These are phyloP conservation scores for Xenoacremonium recifei DNA, from an alignment of 2,329 filamentous ascomycete genomes.

Conservation along the genomic window DNA sequence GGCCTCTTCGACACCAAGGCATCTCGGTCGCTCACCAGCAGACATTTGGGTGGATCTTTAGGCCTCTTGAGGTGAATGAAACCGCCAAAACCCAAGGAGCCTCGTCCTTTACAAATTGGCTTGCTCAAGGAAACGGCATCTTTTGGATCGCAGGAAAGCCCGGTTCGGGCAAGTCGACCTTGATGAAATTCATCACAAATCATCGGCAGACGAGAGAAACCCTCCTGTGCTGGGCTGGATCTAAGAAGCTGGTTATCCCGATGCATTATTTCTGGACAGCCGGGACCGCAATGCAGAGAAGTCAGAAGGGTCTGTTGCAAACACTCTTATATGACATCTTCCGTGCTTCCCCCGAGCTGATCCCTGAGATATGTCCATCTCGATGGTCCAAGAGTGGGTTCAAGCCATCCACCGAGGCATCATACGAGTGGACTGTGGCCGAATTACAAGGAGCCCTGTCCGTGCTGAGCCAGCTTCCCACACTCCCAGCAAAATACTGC, in stretches of 20 bases:
- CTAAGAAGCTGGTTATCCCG: background rate
- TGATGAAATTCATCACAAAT: slow-evolving; percentile 1
- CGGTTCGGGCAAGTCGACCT: background rate
- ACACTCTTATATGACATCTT: slow-evolving; percentile 13
- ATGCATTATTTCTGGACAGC: slow-evolving; percentile 1
- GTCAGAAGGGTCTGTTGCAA: slow-evolving; percentile 7
- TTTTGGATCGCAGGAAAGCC: slow-evolving; percentile 2
- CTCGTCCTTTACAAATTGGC: too few relatives aligned
- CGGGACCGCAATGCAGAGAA: background rate
- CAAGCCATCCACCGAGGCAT: too few relatives aligned
- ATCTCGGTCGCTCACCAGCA: too few relatives aligned
- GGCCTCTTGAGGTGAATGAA: too few relatives aligned
- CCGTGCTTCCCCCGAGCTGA: slow-evolving; percentile 1
- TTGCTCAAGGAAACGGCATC: background rate
- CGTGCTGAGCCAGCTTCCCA: background rate
- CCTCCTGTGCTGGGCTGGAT: background rate
- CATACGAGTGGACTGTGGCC: slow-evolving; percentile 4
- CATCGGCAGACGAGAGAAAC: background rate
- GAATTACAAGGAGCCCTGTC: slow-evolving; percentile 3
- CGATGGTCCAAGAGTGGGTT: background rate
- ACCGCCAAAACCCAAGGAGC: too few relatives aligned
- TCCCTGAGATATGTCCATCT: background rate
- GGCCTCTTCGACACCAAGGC: too few relatives aligned
- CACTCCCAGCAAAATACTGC: slow-evolving; percentile 4
- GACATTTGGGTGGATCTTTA: too few relatives aligned